Evolutionary conservation across 352 stramenopile genomes (phyloP), one percentile per base, ranked within the genome.

Genomic region (Aphanomyces invadans): DNA sequence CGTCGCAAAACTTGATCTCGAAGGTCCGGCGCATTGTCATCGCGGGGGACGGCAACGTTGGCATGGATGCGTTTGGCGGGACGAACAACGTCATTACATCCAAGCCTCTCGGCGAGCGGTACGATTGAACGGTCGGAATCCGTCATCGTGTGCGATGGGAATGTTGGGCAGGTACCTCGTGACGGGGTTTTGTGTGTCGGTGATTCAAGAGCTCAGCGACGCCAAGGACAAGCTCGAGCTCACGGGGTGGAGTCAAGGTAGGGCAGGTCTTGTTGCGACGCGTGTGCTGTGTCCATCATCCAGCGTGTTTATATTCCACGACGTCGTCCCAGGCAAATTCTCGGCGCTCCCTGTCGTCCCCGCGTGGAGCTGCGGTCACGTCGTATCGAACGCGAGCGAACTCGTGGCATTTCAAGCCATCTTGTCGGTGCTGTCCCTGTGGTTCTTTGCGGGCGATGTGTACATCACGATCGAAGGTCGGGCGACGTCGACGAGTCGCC

Each of bases 171-270:
- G 60, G 31, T 67, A 57, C 49, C 21, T 4, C 32, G 60, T 67
- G 3, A 33, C 25, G n/a, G 45, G 49, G 1, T 67, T 44, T 32
- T 67, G 60, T 29, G 12, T 42, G 11, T 57, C 45, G 17, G 60
- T 42, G 12, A 44, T 67, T 4, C 42, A 67, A 59, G 60, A 63
- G 29, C 29, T 63, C 15, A 63, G 36, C 33, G 23, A 57, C 7
- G 4, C 33, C 4, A 28, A n/a, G 1, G 36, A 45, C 19, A 5
- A 4, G 25, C 23, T 52, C 10, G 55, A 36, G 23, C 60, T 67
- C 2, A 29, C 39, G 9, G 60, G 60, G 28, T 67, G 60, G 60
- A 67, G 60, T 23, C 60, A 67, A 67, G 60, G 60, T 67, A 17
- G 19, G 4, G n/a, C n/a, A 23, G 23, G 10, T 31, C 4, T 42